Base-by-base conservation (phyloP, 371 early-diverging fungal species). In the Mortierella sp. region DNA sequence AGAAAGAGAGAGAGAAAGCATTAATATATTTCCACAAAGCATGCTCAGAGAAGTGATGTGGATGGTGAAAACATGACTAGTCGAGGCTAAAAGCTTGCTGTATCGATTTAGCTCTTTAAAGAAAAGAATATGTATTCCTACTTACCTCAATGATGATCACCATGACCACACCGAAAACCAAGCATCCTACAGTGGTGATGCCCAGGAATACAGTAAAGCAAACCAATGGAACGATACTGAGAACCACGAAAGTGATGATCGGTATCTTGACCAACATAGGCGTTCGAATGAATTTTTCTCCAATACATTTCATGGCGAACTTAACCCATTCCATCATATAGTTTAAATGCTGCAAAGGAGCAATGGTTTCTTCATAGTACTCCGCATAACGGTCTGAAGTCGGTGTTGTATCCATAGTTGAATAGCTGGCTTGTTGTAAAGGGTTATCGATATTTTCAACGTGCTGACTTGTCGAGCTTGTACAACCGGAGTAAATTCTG, bases 161-260 rank as follows among this genome's bases (percentile, higher is more conserved):
- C 19, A 35, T 67, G 59, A 79, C 49, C 0, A 74, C 70, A 0
- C 67, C 74, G 15, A 79, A 67, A 31, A 67, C 22, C 60, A 79
- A 32, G 23, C 74, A 69, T 1, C 68, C 74, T 1, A 70, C 0
- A 6, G 70, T 70, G 31, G 70, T 68, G 13, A 74, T 22, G 10
- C 60, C 56, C 67, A 79, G 63, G 54, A 79, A 74, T 1, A 56
- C 80, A 6, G 45, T 0, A 55, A 79, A 79, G 45, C 74, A 74
- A 0, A 56, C 70, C 37, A 79, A 1, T 0, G 80, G 80, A 49
- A 79, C 22, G 1, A 64, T 70, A 29, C 71, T 64, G 29, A 79
- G 40, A 40, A 19, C 61, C 2, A 8, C 54, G 59, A 79, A 79
- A 29, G 66, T 64, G 42, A 67, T 6, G 31, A 74, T 0, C 5